phyloP scores from a whole-genome alignment of 2,329 filamentous ascomycete species.

The Trichoderma asperellum region DNA sequence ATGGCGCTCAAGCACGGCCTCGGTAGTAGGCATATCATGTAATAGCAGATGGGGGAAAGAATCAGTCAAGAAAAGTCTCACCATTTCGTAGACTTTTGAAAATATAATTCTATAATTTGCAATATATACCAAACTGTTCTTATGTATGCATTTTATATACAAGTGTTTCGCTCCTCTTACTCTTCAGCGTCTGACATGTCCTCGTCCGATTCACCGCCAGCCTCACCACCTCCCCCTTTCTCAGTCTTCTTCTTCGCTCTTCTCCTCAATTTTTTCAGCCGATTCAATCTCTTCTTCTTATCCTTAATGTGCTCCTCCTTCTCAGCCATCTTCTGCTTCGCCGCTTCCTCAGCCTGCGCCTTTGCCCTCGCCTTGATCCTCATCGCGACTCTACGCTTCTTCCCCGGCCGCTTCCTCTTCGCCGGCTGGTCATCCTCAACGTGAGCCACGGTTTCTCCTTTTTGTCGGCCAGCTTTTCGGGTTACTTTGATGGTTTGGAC shows the following conservation, averaged over 20 bases:
- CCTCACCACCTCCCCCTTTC: constrained; percentile 32
- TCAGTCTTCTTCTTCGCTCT: constrained; percentile 57
- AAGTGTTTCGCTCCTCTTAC: constrained; percentile 14
- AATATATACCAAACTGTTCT: neutral
- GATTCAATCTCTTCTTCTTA: constrained; percentile 65
- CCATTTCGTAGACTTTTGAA: neutral
- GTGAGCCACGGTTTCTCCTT: constrained; percentile 30
- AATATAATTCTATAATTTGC: neutral
- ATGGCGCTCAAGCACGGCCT: too few species aligned
- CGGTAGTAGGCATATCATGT: neutral
- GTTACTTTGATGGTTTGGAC: constrained; percentile 51
- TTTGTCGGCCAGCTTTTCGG: constrained; percentile 35
- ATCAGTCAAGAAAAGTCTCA: neutral
- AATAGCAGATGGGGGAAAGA: neutral
- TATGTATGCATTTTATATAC: constrained; percentile 4
- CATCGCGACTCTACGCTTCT: constrained; percentile 60
- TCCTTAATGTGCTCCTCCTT: constrained; percentile 62
- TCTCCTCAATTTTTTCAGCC: constrained; percentile 62
- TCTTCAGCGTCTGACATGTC: constrained; percentile 32
- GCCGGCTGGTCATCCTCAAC: constrained; percentile 29
- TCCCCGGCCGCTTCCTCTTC: constrained; percentile 55
- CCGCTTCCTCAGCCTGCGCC: constrained; percentile 47
- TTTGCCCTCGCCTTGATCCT: constrained; percentile 51
- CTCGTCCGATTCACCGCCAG: constrained; percentile 28
- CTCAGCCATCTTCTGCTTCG: constrained; percentile 45